Conservation (phyloP, 2,329 filamentous ascomycete genomes). For the Parasarocladium wereldwijsianum region DNA sequence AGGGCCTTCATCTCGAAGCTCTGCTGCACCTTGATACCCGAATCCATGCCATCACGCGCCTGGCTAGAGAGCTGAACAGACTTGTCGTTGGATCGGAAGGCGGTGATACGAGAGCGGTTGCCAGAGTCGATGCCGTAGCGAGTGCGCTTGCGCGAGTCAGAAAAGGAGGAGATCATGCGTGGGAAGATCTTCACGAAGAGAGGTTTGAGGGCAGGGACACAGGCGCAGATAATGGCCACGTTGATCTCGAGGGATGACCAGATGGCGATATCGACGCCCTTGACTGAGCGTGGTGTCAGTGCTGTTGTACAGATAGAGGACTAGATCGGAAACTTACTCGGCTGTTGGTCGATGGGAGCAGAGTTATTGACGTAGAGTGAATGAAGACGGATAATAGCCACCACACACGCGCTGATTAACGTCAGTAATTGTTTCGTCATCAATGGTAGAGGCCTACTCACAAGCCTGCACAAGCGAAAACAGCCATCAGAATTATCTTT, state of each 20-base stretch:
- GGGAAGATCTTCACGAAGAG: conserved; percentile 13
- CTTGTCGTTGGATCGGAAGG: conserved; percentile 4
- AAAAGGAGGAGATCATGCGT: conserved; percentile 7
- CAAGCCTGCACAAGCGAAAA: conserved; percentile 22
- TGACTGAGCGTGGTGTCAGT: conserved; percentile 4
- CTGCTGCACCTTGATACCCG: conserved; percentile 8
- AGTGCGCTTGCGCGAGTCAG: conserved; percentile 5
- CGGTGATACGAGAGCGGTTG: conserved; percentile 3
- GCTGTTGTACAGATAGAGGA: not conserved
- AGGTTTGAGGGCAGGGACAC: conserved; percentile 18
- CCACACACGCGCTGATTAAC: conserved; percentile 9
- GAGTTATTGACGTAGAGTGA: conserved; percentile 9
- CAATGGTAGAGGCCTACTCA: conserved; percentile 9
- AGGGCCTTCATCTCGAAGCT: conserved; percentile 9
- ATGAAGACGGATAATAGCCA: conserved; percentile 12
- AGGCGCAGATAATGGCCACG: conserved; percentile 19
- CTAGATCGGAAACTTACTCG: not conserved
- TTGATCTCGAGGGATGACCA: conserved; percentile 20
- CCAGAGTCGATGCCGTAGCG: conserved; percentile 2
- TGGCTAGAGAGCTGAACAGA: not conserved
- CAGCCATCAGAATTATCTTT: conserved; percentile 24
- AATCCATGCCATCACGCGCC: not conserved
- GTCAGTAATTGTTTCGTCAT: not conserved
- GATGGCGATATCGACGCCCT: conserved; percentile 11
- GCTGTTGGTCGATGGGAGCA: conserved; percentile 5